Evolutionary conservation across 768 basidiomycete genomes (phyloP), one percentile per base, ranked within the genome.

Genomic region (Hygrophorus russula): DNA sequence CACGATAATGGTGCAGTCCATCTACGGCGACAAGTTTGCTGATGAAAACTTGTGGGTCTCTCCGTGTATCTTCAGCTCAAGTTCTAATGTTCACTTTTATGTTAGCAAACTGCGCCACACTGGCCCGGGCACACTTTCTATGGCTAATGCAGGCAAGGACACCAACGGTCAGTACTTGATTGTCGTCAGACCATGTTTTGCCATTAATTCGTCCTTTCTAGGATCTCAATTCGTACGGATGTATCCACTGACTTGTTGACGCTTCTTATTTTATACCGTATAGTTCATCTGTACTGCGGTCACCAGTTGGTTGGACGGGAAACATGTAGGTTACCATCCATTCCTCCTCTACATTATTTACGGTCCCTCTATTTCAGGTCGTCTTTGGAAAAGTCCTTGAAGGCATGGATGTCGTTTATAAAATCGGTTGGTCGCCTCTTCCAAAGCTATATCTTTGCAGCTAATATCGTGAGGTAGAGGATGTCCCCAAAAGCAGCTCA

Each of bases 31-130:
- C 53, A 73, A 71, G 57, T 99, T 99, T 64, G 72, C 82, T 42
- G 94, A 98, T 52, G 96, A 98, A 70, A 98, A 97, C 73, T 92
- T 92, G 88, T 89, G 52, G 60, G 79, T 56, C 13, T 31, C 18
- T 31, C 18, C n/a, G 24, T 18, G 24, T 20, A 15, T 18, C 6
- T 12, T 46, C 13, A 20, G 13, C 14, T 8, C 11, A 39, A n/a
- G 9, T 49, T 36, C 39, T 48, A 27, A 49, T 41, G 7, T 40
- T 44, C 27, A 10, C 10, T 34, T 19, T 46, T 2, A 38, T 20
- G 7, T 37, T 53, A 96, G 92, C 74, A 96, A 97, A 75, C 85
- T 98, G 62, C 81, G 79, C 61, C 94, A 99, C 71, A 85, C 86
- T 53, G 80, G 78, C 30, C 77, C 87, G 39, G 93, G 93, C 49